Base-by-base conservation (phyloP, 2,329 filamentous ascomycete species). In the Pyrenochaeta sp. region DNA sequence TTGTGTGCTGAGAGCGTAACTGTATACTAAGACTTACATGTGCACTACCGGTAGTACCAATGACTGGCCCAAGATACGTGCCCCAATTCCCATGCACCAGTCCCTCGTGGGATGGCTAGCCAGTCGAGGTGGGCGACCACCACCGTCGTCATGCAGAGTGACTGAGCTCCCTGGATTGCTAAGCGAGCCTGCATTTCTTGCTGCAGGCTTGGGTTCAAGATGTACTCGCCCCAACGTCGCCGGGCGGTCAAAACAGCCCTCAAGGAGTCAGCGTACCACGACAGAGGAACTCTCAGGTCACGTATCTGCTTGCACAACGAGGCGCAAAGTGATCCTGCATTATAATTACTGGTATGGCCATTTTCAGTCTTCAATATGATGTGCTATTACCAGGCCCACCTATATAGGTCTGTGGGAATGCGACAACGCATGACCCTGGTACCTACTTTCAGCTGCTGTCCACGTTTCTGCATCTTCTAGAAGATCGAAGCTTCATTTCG, bases 1-100 rank as follows among this genome's bases (percentile, higher is more conserved):
- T 27, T 55, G 60, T 58, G 58, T 37, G 32, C 45, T 51, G 47
- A 23, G 40, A 43, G 46, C 51, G 45, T 53, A 49, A 50, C 53
- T 54, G 40, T 43, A 51, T 62, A 58, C 60, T 54, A 59, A 51
- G 58, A 56, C 47, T 37, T 40, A 52, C 52, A 64, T 56, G 45
- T 66, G 51, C 54, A 55, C 47, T 21, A 20, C 43, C n/a, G n/a
- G n/a, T n/a, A 29, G 58, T 51, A 46, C 39, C 43, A 46, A 23
- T 40, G 51, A 45, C 29, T 46, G 50, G 56, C 9, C 50, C 50
- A 46, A 37, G 45, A 35, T 45, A 54, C 55, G 33, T 39, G 31
- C 48, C 39, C 15, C 39, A 31, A 49, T 36, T 36, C 45, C 32
- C 35, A 52, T 43, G 44, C 39, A 36, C 36, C 30, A 17, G 45